Base-by-base conservation (phyloP, 371 early-diverging fungal species). In the Zancudomyces culisetae region DNA sequence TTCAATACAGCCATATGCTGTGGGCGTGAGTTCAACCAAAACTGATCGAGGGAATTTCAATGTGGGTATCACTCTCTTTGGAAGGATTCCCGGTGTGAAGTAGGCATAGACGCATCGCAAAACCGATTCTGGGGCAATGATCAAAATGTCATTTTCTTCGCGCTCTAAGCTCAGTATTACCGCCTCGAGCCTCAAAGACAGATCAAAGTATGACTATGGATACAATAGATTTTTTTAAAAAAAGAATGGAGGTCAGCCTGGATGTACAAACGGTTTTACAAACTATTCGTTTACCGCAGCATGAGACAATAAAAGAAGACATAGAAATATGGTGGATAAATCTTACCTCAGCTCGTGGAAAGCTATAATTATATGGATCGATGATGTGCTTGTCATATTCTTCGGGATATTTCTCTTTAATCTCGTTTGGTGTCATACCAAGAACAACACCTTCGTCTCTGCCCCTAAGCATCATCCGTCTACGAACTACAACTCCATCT, bases 371-470 rank as follows among this genome's bases (percentile, higher is more conserved):
- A 57, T 85, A 86, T 15, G 80, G 79, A 30, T 86, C 80, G 24
- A 69, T 67, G 52, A 70, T 62, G 27, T 71, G 72, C 45, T 72
- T 66, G 43, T 59, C 64, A 55, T 79, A 80, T 55, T 92, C 95
- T 27, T 79, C 75, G 3, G 93, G 92, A 62, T 76, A 89, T 60
- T 73, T 73, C 43, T 66, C 70, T 52, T 72, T 77, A 56, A 95
- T 85, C 54, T 87, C 80, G n/a, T 79, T 81, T 22, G 76, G 71
- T 0, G 85, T 80, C 60, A 90, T 55, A 27, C 80, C 86, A 60
- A 90, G 90, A 56, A 80, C 80, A 3, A 78, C 78, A 13, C 95
- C 95, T 0, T 85, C 78, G 62, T 89, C 82, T 39, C 90, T 57
- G 53, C 89, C 92, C 52, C 77, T 82, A 39, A 68, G 59, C 54